A percentile compares a stretch with the other conserved stretches of the same genome.
These are phyloP conservation scores for Tuctoria greenei DNA, from an alignment of 176 grass and related monocot species.

Conservation along the genomic window DNA sequence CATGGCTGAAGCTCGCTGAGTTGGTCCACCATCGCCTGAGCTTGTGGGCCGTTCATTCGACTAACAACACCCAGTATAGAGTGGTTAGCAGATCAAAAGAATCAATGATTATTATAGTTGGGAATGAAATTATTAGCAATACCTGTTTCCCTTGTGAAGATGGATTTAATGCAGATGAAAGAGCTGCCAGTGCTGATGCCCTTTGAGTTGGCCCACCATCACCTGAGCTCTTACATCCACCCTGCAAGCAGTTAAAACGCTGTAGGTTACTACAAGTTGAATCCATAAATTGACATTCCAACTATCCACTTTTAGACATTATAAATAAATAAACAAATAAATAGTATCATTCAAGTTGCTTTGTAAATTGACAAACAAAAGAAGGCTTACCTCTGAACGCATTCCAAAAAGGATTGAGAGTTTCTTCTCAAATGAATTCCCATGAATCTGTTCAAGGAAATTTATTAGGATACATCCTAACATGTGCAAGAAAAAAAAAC, in stretches of 20 bases:
- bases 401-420: constrained; percentile 75
- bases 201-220: constrained; percentile 91
- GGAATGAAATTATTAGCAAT: constrained; percentile 21
- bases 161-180: constrained; percentile 86
- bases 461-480: constrained; percentile 18
- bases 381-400: constrained; percentile 55
- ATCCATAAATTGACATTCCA: neutral
- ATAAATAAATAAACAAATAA: neutral
- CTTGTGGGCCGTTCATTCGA: constrained; percentile 47
- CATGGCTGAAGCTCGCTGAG: constrained; percentile 81
- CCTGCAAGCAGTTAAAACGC: constrained; percentile 33
- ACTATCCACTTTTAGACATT: neutral
- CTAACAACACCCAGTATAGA: constrained; percentile 25
- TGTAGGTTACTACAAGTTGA: constrained; percentile 5
- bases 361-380: constrained; percentile 16
- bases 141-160: constrained; percentile 60
- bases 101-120: neutral
- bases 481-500: constrained; percentile 6
- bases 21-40: constrained; percentile 60
- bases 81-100: constrained; percentile 22
- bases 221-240: constrained; percentile 53
- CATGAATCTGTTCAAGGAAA: constrained; percentile 71
- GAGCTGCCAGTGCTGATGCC: constrained; percentile 86
- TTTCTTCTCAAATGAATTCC: constrained; percentile 96
- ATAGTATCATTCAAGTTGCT: neutral